Base-by-base conservation (phyloP, 2,329 filamentous ascomycete genomes). In the Bimuria novae-zelandiae region DNA sequence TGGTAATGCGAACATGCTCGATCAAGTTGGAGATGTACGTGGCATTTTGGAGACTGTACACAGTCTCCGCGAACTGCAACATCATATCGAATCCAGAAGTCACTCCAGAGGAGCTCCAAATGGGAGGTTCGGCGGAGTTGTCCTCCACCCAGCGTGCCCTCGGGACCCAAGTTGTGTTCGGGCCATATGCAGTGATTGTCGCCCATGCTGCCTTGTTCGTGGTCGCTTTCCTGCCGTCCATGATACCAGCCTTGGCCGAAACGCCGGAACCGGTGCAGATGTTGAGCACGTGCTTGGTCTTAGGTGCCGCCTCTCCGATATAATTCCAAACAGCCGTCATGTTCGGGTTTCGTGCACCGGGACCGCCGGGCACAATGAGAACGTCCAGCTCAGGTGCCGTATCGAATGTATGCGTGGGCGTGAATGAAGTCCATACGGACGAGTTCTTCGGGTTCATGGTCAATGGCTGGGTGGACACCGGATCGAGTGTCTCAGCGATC, bases 71-170 rank as follows among this genome's bases (percentile, higher is more conserved):
- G 65, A 80, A 86, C 1, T 80, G 82, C 59, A 85, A 72, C 57
- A 78, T 82, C 49, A 81, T 75, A 72, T 87, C 84, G 46, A 85
- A 83, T 0, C 84, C 84, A 2, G 85, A 83, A 36, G 78, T 80
- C 3, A 87, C 79, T 0, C 86, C 86, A 0, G 84, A 85, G 0
- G 82, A 82, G 11, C 80, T 83, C 84, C 86, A 89, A 5, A 88
- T 74, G 3, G 57, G 64, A 7, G 58, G 60, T 10, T 33, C 43
- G 3, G 50, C 55, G 42, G 86, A 85, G 14, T 82, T 84, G 68
- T 89, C 85, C 1, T 77, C 74, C 0, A 87, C 81, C 81, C 83
- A 89, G 39, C 86, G 77, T 21, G 86, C 86, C n/a, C 76, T 74
- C 1, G 76, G 71, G 16, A 85, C 76, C 86, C 86, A 89, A 1